Percentiles rank a stretch among this genome's conserved stretches.
Conservation (phyloP, 495 filamentous ascomycete genomes). For the Neurospora sp. region DNA sequence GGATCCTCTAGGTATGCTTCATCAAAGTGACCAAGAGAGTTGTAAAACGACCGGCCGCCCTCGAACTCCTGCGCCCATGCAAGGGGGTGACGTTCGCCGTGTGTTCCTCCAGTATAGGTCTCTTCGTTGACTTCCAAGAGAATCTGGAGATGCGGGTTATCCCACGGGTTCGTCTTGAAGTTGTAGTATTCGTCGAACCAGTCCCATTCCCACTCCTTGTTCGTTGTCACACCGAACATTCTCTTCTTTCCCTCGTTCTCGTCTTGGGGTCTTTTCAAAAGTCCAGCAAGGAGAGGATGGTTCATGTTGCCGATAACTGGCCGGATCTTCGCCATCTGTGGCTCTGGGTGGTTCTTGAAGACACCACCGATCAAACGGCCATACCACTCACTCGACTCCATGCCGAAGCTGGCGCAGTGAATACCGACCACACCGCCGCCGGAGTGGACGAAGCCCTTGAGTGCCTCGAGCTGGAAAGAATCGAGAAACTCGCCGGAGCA, state of each 20-base stretch:
- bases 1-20: slow-evolving; percentile 23
- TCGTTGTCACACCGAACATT: neutral
- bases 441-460: slow-evolving; percentile 19
- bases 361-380: slow-evolving; percentile 24
- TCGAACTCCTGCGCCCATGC: slow-evolving; percentile 29
- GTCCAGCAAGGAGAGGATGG: slow-evolving; percentile 16
- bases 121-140: slow-evolving; percentile 22
- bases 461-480: slow-evolving; percentile 15
- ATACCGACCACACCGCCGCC: slow-evolving; percentile 29
- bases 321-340: slow-evolving; percentile 15
- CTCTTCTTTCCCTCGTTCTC: neutral
- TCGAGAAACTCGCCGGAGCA: slow-evolving; percentile 27
- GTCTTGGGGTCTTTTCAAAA: slow-evolving; percentile 4
- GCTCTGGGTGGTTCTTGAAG: slow-evolving; percentile 26
- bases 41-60: slow-evolving; percentile 27
- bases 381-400: slow-evolving; percentile 21
- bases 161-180: slow-evolving; percentile 20
- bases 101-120: slow-evolving; percentile 20
- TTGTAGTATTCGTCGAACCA: slow-evolving; percentile 36
- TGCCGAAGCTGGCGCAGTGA: slow-evolving; percentile 26
- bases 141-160: slow-evolving; percentile 11
- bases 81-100: slow-evolving; percentile 23
- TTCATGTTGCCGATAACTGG: slow-evolving; percentile 7
- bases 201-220: slow-evolving; percentile 4
- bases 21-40: slow-evolving; percentile 30